Conservation (phyloP, 164 flowering plant species). For the Berberis thunbergii region DNA sequence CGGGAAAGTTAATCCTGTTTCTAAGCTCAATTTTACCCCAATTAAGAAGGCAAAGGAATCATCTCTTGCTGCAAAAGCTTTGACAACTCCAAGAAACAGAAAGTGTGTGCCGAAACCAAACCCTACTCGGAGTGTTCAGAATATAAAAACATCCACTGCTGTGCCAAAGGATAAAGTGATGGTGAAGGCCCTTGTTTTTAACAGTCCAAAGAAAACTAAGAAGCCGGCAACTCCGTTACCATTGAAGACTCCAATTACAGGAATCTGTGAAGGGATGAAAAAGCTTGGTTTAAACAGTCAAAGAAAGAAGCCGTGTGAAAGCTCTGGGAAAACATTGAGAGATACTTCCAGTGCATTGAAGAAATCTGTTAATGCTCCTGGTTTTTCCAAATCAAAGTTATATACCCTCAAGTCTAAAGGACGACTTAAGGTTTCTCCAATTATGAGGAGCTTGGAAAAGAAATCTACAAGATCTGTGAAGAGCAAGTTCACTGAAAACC, state of each 20-base stretch:
- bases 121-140: constrained; percentile 51
- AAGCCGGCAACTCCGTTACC: constrained; percentile 28
- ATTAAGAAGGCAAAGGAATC: constrained; percentile 32
- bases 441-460: constrained; percentile 10
- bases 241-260: constrained; percentile 32
- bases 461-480: constrained; percentile 15
- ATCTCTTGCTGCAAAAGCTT: constrained; percentile 36
- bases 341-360: constrained; percentile 5
- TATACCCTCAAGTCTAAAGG: constrained; percentile 26
- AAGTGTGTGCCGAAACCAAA: constrained; percentile 23
- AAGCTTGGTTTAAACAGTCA: constrained; percentile 47
- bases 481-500: constrained; percentile 13
- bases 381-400: constrained; percentile 19
- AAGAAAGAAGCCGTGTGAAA: constrained; percentile 23
- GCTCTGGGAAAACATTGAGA: constrained; percentile 19
- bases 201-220: constrained; percentile 55
- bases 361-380: constrained; percentile 18
- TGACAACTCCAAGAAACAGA: constrained; percentile 66
- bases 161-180: constrained; percentile 31
- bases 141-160: constrained; percentile 20
- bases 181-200: constrained; percentile 60
- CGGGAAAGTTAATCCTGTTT: constrained; percentile 24
- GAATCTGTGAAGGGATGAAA: constrained; percentile 47
- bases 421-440: constrained; percentile 18
- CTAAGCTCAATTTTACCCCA: constrained; percentile 39